Percentiles rank a stretch among this genome's conserved stretches.
Conservation (phyloP, 1,139 yeast species). For the Lodderomyces parapsilosis region DNA sequence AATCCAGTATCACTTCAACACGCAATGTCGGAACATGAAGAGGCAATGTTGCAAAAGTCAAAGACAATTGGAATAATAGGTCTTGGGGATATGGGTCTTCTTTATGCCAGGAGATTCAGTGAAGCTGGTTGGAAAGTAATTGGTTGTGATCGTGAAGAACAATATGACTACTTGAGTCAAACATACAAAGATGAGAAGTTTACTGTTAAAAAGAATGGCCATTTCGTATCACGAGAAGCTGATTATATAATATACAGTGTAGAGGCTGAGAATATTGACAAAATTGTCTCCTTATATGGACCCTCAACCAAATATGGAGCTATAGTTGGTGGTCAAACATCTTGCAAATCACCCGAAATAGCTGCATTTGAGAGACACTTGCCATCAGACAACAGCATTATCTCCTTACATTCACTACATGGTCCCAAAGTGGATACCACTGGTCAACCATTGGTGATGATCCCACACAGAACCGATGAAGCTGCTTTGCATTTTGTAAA, state of each 20-base stretch:
- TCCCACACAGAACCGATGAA: conserved; percentile 67
- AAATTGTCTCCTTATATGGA: conserved; percentile 73
- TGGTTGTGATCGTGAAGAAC: conserved; percentile 84
- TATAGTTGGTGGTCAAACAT: conserved; percentile 97
- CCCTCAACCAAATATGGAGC: conserved; percentile 87
- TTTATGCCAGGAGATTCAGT: conserved; percentile 77
- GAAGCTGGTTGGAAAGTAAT: conserved; percentile 88
- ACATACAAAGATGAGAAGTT: conserved; percentile 48
- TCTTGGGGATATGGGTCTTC: conserved; percentile 92
- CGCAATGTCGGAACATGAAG: neutral
- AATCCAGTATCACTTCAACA: too few species aligned
- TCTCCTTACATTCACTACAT: conserved; percentile 88
- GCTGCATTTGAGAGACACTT: conserved; percentile 74
- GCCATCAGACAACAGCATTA: conserved; percentile 78
- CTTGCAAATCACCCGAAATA: conserved; percentile 90
- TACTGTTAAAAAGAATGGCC: conserved; percentile 69
- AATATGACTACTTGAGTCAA: conserved; percentile 45
- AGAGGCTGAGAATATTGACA: conserved; percentile 78
- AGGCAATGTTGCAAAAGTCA: conserved; percentile 33
- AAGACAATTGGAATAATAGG: conserved; percentile 80
- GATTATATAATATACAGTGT: conserved; percentile 88
- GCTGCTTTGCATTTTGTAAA: conserved; percentile 62
- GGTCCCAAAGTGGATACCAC: conserved; percentile 88
- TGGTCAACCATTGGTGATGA: conserved; percentile 90
- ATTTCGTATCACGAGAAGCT: conserved; percentile 71